A percentile compares a stretch with the other conserved stretches of the same genome.
These are phyloP conservation scores for Plasmodium gonderi DNA, from an alignment of 169 alveolate species.

Conservation along the genomic window DNA sequence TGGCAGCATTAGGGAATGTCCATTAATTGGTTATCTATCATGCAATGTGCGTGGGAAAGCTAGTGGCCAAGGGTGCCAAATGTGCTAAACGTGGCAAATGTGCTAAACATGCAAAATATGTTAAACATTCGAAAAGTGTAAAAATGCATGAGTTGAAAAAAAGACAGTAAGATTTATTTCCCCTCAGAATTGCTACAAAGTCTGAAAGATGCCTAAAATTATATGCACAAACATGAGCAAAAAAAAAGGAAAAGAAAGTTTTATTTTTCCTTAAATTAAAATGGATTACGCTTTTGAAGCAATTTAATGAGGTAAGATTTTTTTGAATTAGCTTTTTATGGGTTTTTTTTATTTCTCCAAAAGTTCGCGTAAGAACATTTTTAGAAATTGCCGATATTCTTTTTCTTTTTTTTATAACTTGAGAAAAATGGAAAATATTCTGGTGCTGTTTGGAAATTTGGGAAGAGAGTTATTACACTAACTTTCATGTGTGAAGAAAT, in stretches of 20 bases:
- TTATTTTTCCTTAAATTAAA: neutral
- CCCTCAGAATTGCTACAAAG: too few relatives aligned
- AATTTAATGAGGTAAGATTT: neutral
- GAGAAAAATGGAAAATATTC: neutral
- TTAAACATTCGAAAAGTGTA: neutral
- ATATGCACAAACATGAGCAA: neutral
- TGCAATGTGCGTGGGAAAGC: too few relatives aligned
- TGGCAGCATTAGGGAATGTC: neutral
- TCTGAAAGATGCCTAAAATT: neutral
- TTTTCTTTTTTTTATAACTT: neutral
- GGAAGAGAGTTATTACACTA: neutral
- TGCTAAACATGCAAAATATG: neutral
- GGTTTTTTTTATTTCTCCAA: neutral
- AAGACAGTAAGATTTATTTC: neutral
- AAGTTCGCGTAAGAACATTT: neutral
- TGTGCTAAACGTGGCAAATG: neutral
- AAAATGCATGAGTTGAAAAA: neutral
- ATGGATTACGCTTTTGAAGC: neutral
- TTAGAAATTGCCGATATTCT: neutral
- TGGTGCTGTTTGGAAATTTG: neutral
- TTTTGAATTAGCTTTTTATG: neutral
- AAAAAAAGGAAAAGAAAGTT: neutral
- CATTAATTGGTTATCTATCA: neutral
- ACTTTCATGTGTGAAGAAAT: neutral
- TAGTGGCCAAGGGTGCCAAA: neutral